These are phyloP conservation scores for Pterula multifida DNA, from an alignment of 1,284 basidiomycete species.

Conservation along the genomic window DNA sequence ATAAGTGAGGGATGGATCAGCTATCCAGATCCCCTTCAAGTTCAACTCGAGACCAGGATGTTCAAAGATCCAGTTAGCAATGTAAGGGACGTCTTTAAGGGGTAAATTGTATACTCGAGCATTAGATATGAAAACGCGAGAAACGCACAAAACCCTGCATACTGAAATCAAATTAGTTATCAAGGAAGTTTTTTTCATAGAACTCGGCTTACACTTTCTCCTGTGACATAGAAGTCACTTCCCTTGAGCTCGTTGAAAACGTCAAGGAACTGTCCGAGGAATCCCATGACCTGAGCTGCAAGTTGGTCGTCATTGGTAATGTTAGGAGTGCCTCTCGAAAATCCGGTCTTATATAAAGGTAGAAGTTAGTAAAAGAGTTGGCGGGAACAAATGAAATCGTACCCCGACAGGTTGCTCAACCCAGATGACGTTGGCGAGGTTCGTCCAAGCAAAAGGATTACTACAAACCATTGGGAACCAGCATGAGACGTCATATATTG, in stretches of 20 bases:
- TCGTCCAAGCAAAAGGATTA: constrained; percentile 75
- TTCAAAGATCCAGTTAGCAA: constrained; percentile 61
- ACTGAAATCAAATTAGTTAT: constrained; percentile 21
- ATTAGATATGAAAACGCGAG: constrained; percentile 36
- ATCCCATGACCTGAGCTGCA: constrained; percentile 31
- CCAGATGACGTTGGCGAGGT: constrained; percentile 68
- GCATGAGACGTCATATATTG: too few species aligned
- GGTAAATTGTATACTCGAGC: too few species aligned
- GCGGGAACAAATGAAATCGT: too few species aligned
- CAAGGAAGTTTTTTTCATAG: constrained; percentile 4
- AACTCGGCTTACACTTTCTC: constrained; percentile 50
- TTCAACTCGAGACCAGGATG: constrained; percentile 36
- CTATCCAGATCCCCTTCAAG: constrained; percentile 61
- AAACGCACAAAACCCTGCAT: constrained; percentile 39
- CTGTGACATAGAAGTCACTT: constrained; percentile 56
- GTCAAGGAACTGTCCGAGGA: constrained; percentile 63
- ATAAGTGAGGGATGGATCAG: constrained; percentile 42
- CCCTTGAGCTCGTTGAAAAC: constrained; percentile 60
- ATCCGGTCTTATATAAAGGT: constrained; percentile 38
- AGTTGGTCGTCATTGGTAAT: constrained; percentile 44
- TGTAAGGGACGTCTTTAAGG: constrained; percentile 30
- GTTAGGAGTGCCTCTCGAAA: constrained; percentile 60
- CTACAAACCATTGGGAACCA: constrained; percentile 22
- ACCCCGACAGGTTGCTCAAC: constrained; percentile 73
- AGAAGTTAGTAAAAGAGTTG: too few species aligned